Evolutionary conservation across 177 flowering plant species (phyloP), one percentile per base, ranked within the genome.

Genomic region (Vitis hybrid): DNA sequence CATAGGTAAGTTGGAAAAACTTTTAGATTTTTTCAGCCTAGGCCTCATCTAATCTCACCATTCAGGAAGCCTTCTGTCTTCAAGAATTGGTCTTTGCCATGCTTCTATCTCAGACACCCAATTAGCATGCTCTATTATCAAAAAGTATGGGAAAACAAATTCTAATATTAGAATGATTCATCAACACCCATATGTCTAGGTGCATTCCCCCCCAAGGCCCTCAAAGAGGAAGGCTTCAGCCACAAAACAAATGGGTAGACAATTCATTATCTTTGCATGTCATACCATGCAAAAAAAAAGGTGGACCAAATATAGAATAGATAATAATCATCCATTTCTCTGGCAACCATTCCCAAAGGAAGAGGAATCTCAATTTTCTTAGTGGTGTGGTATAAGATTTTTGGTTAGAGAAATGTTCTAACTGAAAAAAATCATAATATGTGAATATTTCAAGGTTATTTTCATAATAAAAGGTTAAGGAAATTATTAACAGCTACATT

Each of bases 71-170:
- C 85, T 83, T 76, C 76, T 82, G 81, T 93, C 97, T 72, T 87
- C 84, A 59, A 93, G 84, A 78, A 93, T 82, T 26, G 98, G 94
- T 57, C 72, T 83, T 75, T 93, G 98, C 98, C 98, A 93, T 71
- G 78, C 79, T 72, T 91, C 97, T 53, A 93, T 91, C 74, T 85
- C 79, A 14, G 92, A 84, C 76, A 91, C 98, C 98, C 98, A 93
- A 0, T 74, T 45, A 4, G 65, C 69, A 79, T 90, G 89, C 39
- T 86, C 98, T 93, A 63, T 60, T 62, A 63, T 60, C 51, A 18
- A 59, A 31, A 51, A 20, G 12, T 29, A 68, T 55, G 59, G 16
- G 66, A 50, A 10, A 53, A 12, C 12, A 6, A 18, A 18, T 52
- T 19, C 11, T 2, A 5, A 45, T 1, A 31, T 9, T 20, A 39